These are phyloP conservation scores for Talinum fruticosum DNA, from an alignment of 148 eudicot genomes.

Conservation along the genomic window DNA sequence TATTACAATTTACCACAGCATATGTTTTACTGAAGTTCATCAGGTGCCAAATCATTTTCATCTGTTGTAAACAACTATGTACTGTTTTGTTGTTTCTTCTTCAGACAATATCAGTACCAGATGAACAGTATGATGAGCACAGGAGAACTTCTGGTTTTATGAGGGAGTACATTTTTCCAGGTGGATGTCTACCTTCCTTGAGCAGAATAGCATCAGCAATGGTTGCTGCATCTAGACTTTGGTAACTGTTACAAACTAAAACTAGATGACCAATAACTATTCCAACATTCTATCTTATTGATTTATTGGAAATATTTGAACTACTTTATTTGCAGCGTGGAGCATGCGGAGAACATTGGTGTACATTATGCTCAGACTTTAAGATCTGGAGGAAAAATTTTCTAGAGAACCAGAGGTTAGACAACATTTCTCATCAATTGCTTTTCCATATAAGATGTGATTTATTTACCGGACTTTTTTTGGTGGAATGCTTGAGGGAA, in stretches of 20 bases:
- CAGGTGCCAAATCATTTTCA: background rate
- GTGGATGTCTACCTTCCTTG: slow-evolving; percentile 72
- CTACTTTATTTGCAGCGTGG: slow-evolving; percentile 45
- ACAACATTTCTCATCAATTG: background rate
- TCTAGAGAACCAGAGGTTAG: slow-evolving; percentile 53
- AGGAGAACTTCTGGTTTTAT: slow-evolving; percentile 65
- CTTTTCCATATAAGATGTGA: no score
- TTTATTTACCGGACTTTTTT: no score
- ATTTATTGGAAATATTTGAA: background rate
- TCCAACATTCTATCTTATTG: background rate
- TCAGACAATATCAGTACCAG: slow-evolving; percentile 73
- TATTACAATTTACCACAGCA: no score
- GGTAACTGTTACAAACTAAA: slow-evolving; percentile 34
- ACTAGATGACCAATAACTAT: background rate
- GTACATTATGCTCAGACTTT: slow-evolving; percentile 66
- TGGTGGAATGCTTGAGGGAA: no score
- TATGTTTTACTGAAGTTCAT: background rate
- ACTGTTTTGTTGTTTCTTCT: background rate
- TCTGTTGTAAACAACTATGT: background rate
- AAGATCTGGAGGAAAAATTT: slow-evolving; percentile 66
- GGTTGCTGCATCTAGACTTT: slow-evolving; percentile 69
- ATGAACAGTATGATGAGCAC: slow-evolving; percentile 67
- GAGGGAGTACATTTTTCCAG: slow-evolving; percentile 81
- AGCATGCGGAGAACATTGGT: slow-evolving; percentile 74
- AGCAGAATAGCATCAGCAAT: slow-evolving; percentile 73